Percentiles rank a stretch among this genome's conserved stretches.
These are phyloP conservation scores for Populus pruinosa DNA, from an alignment of 345 rosid genomes.

Conservation along the genomic window DNA sequence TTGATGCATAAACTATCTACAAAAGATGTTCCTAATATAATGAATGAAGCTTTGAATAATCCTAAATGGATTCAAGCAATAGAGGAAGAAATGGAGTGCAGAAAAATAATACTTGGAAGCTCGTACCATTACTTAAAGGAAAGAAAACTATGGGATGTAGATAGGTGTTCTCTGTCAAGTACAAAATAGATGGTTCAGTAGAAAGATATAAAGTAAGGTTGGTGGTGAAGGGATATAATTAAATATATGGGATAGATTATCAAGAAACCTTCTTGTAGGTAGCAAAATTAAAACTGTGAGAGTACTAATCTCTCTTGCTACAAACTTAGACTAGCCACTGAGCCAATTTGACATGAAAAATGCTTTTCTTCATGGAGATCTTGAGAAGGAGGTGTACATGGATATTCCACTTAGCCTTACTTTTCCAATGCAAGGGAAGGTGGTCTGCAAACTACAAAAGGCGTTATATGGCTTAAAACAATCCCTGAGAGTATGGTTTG, in stretches of 20 bases:
- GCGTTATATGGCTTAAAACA: background rate
- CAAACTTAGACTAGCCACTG: background rate
- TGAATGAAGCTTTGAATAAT: background rate
- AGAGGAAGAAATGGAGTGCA: background rate
- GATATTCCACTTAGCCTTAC: fast-evolving
- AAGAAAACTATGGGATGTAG: background rate
- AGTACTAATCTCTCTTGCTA: background rate
- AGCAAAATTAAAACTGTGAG: background rate
- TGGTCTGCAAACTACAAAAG: no score
- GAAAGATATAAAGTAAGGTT: background rate
- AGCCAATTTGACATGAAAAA: no score
- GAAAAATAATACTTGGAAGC: background rate
- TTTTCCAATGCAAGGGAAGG: background rate
- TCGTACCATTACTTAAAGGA: fast-evolving
- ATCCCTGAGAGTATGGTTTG: background rate
- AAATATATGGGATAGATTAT: background rate
- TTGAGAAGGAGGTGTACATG: background rate
- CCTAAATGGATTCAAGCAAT: background rate
- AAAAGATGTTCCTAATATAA: no score
- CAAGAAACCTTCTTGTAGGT: background rate
- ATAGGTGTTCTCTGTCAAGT: background rate
- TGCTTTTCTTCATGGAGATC: background rate
- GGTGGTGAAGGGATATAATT: background rate
- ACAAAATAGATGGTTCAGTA: background rate
- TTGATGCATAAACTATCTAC: background rate